phyloP scores from a whole-genome alignment of 768 basidiomycete genomes.

The Piloderma croceum region DNA sequence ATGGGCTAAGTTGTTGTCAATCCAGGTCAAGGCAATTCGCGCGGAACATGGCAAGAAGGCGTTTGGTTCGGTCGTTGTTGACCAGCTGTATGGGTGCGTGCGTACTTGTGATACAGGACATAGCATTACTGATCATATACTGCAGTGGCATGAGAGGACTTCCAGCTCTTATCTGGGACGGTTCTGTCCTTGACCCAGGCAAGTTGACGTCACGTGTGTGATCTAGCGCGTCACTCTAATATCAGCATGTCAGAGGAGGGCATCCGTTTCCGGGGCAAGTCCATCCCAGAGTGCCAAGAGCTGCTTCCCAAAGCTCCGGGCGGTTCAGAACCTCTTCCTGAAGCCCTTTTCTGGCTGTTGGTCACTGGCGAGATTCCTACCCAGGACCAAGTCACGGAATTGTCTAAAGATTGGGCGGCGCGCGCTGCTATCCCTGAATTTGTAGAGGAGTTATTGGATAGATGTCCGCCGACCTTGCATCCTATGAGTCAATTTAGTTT shows the following conservation, averaged over 20 bases:
- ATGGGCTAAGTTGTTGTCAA: constrained; percentile 9
- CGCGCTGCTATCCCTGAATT: constrained; percentile 87
- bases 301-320: constrained; percentile 85
- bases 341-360: constrained; percentile 92
- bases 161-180: constrained; percentile 97
- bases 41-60: constrained; percentile 86
- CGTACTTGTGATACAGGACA: too few species aligned
- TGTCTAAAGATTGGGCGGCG: constrained; percentile 93
- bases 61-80: constrained; percentile 87
- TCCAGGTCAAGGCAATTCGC: constrained; percentile 76
- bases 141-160: constrained; percentile 80
- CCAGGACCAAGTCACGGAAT: constrained; percentile 75
- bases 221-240: too few species aligned
- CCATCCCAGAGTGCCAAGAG: constrained; percentile 84
- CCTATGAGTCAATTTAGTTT: constrained; percentile 99
- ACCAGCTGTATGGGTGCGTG: constrained; percentile 82
- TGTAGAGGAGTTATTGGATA: constrained; percentile 93
- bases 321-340: constrained; percentile 87
- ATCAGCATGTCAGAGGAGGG: constrained; percentile 97
- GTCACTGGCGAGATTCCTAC: constrained; percentile 94
- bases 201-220: too few species aligned
- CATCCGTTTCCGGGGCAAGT: constrained; percentile 96
- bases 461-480: constrained; percentile 89
- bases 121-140: too few species aligned
- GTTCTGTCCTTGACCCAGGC: constrained; percentile 94